Evolutionary conservation across 1,284 basidiomycete genomes (phyloP), one percentile per base, ranked within the genome.

Genomic region (Flammula alnicola): DNA sequence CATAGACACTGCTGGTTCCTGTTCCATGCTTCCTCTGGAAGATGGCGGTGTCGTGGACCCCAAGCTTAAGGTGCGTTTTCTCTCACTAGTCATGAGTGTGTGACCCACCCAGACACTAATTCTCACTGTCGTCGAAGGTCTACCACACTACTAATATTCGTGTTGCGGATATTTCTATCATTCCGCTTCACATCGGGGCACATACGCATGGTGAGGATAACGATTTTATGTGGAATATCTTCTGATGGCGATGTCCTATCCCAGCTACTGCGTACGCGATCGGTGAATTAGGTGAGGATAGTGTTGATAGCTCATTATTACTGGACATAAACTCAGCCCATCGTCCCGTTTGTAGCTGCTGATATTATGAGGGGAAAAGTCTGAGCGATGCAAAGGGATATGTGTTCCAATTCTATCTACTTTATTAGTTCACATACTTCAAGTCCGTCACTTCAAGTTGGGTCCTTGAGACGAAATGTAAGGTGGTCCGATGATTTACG

Each of bases 281-380:
- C n/a, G 51, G 51, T n/a, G 51, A 52, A 43, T 22, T 52, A 3
- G 45, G 51, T 52, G 33, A 32, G 50, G n/a, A n/a, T n/a, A n/a
- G n/a, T n/a, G n/a, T n/a, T 33, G 0, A 16, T 39, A 19, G 17
- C 26, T 23, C 26, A 4, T 11, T 39, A 6, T 10, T 23, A 30
- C 3, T 7, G 20, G 17, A 41, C 29, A 3, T 17, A 3, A 14
- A 31, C 41, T 29, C 9, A 27, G 27, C 11, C 20, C 1, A 19
- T 4, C 6, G 3, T n/a, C 9, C 12, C 22, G 3, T 16, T 11
- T 32, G 5, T n/a, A 43, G 41, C 41, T 8, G 41, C 41, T 20
- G 41, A 43, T 20, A 43, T 43, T 5, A 43, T 43, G 2, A 19
- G 20, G 12, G 32, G 43, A n/a, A n/a, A n/a, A n/a, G n/a, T n/a